These are phyloP conservation scores for Karstenula rhodostoma DNA, from an alignment of 2,329 filamentous ascomycete genomes.

Conservation along the genomic window DNA sequence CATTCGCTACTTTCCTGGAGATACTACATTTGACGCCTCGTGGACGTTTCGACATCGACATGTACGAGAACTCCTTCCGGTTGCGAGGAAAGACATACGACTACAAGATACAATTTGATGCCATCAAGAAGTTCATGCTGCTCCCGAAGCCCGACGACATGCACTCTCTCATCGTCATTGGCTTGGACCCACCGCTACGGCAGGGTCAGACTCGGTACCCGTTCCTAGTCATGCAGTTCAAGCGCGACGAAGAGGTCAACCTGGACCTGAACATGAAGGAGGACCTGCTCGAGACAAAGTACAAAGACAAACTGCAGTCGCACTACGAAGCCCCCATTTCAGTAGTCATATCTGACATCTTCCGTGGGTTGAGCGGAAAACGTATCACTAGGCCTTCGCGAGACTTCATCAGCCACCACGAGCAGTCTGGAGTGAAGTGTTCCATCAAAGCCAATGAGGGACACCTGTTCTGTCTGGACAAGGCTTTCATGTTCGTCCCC, in stretches of 20 bases:
- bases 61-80: conserved; percentile 98
- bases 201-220: conserved; percentile 98
- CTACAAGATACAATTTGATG: conserved; percentile 99
- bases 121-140: conserved; percentile 98
- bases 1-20: conserved; percentile 95
- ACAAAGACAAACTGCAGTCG: conserved; percentile 85
- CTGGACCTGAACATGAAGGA: conserved; percentile 97
- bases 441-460: conserved; percentile 99
- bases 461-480: conserved; percentile 95
- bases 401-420: conserved; percentile 92
- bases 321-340: conserved; percentile 91
- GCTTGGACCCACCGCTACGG: conserved; percentile 90
- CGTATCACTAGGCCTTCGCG: conserved; percentile 93
- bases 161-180: conserved; percentile 93
- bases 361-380: conserved; percentile 92
- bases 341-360: conserved; percentile 93
- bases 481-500: conserved; percentile 98
- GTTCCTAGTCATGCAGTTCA: conserved; percentile 99
- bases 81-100: conserved; percentile 99
- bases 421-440: conserved; percentile 95
- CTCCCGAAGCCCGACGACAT: conserved; percentile 98
- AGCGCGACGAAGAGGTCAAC: conserved; percentile 95
- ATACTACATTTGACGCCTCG: conserved; percentile 96
- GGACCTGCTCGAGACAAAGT: conserved; percentile 82
- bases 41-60: conserved; percentile 99